phyloP scores from a whole-genome alignment of 1,139 yeast species.

The Diutina mesorugosa region DNA sequence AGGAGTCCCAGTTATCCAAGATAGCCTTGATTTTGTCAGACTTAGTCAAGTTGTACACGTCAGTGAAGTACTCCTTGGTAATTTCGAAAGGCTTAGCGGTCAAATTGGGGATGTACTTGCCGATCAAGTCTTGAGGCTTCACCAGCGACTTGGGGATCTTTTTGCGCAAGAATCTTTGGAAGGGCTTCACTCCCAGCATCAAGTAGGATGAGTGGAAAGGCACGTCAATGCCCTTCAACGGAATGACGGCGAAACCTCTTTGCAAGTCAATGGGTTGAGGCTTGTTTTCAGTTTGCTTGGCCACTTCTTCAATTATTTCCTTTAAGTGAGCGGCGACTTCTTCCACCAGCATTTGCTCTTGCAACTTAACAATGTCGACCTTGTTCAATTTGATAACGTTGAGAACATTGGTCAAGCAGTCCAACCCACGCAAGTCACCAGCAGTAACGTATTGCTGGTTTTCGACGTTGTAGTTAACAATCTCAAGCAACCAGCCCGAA shows the following conservation, averaged over 20 bases:
- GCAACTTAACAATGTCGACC: slow-evolving; percentile 83
- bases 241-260: slow-evolving; percentile 97
- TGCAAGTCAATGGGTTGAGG: slow-evolving; percentile 95
- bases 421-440: slow-evolving; percentile 93
- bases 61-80: slow-evolving; percentile 93
- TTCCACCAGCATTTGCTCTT: slow-evolving; percentile 70
- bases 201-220: slow-evolving; percentile 98
- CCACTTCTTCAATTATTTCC: slow-evolving; percentile 79
- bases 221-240: slow-evolving; percentile 95
- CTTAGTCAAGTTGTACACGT: slow-evolving; percentile 82
- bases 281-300: slow-evolving; percentile 70
- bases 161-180: slow-evolving; percentile 93
- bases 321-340: slow-evolving; percentile 76
- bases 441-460: slow-evolving; percentile 98
- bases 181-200: slow-evolving; percentile 97
- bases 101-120: slow-evolving; percentile 95
- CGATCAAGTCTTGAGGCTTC: slow-evolving; percentile 84
- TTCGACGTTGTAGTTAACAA: slow-evolving; percentile 96
- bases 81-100: slow-evolving; percentile 96
- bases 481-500: slow-evolving; percentile 91
- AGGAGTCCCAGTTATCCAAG: slow-evolving; percentile 90
- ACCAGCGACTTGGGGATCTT: slow-evolving; percentile 92
- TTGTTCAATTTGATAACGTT: slow-evolving; percentile 88
- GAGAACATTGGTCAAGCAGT: slow-evolving; percentile 83
- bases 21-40: slow-evolving; percentile 84